These are phyloP conservation scores for Didymella pomorum DNA, from an alignment of 2,329 filamentous ascomycete genomes.

Conservation along the genomic window DNA sequence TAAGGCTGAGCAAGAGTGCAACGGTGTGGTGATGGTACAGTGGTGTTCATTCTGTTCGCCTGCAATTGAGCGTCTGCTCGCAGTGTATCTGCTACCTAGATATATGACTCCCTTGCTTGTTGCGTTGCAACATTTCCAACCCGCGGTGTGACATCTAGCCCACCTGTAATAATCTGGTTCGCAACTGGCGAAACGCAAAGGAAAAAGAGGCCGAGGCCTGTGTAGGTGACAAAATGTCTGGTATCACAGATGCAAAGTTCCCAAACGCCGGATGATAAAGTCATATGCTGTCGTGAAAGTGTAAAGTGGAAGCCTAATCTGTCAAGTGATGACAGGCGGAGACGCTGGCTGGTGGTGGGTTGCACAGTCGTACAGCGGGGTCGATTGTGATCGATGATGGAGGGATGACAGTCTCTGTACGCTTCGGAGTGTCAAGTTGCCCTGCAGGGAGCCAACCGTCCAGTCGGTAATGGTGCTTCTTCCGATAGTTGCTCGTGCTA, in stretches of 20 bases:
- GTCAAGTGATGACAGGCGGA: conserved; percentile 30
- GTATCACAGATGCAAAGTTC: conserved; percentile 47
- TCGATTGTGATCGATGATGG: conserved; percentile 6
- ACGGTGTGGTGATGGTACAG: conserved; percentile 3
- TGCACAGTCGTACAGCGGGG: conserved; percentile 15
- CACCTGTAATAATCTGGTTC: conserved; percentile 17
- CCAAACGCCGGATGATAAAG: conserved; percentile 40
- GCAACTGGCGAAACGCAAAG: conserved; percentile 17
- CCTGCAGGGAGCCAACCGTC: conserved; percentile 16
- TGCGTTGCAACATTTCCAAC: conserved; percentile 18
- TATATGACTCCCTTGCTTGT: conserved; percentile 17
- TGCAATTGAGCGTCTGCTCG: conserved; percentile 13
- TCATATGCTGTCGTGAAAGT: conserved; percentile 44
- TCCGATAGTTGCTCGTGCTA: conserved; percentile 13
- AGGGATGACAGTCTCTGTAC: conserved; percentile 18
- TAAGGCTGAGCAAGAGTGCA: background rate
- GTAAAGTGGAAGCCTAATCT: conserved; percentile 28
- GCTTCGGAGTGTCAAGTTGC: conserved; percentile 4
- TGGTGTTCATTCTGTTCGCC: conserved; percentile 20
- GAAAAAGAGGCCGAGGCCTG: conserved; percentile 36
- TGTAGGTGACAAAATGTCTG: conserved; percentile 49
- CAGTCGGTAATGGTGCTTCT: conserved; percentile 14
- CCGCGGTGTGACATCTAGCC: conserved; percentile 20
- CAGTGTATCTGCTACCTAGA: conserved; percentile 14
- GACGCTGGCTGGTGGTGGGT: conserved; percentile 10